These are phyloP conservation scores for Prunus padus DNA, from an alignment of 306 rosid species.

Conservation along the genomic window DNA sequence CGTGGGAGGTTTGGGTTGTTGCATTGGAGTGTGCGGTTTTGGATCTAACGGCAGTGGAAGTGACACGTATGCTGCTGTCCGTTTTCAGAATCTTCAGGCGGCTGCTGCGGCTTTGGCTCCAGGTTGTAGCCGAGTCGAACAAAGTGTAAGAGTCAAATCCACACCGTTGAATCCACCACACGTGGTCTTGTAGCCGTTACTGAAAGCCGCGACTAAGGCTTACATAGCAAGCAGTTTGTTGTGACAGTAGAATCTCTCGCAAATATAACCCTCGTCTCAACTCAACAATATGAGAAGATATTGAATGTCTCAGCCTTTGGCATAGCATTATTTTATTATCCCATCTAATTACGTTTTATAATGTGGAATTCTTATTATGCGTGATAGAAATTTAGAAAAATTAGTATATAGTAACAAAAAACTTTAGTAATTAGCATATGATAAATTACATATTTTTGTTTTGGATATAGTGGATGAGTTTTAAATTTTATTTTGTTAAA, in stretches of 20 bases:
- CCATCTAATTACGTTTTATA: rapidly evolving
- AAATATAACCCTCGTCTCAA: too few relatives aligned
- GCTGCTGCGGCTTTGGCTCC: conserved; percentile 10
- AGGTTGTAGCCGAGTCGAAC: neutral
- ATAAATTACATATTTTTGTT: too few relatives aligned
- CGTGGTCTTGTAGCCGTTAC: neutral
- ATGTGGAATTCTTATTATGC: too few relatives aligned
- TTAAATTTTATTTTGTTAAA: too few relatives aligned
- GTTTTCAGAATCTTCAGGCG: conserved; percentile 10
- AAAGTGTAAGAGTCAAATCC: neutral
- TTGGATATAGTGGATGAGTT: too few relatives aligned
- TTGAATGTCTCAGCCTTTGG: too few relatives aligned
- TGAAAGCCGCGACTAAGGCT: neutral
- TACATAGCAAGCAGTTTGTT: neutral
- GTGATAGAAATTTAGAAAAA: too few relatives aligned
- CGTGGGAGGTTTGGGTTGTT: conserved; percentile 20
- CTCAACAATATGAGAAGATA: too few relatives aligned
- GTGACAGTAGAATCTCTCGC: too few relatives aligned
- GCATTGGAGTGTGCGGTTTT: conserved; percentile 14
- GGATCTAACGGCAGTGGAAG: neutral
- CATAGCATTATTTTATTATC: too few relatives aligned
- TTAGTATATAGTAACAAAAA: too few relatives aligned
- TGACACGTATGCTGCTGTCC: neutral
- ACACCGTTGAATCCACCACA: neutral
- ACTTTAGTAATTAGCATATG: too few relatives aligned